These are phyloP conservation scores for Septoria linicola DNA, from an alignment of 2,329 filamentous ascomycete genomes.

Conservation along the genomic window DNA sequence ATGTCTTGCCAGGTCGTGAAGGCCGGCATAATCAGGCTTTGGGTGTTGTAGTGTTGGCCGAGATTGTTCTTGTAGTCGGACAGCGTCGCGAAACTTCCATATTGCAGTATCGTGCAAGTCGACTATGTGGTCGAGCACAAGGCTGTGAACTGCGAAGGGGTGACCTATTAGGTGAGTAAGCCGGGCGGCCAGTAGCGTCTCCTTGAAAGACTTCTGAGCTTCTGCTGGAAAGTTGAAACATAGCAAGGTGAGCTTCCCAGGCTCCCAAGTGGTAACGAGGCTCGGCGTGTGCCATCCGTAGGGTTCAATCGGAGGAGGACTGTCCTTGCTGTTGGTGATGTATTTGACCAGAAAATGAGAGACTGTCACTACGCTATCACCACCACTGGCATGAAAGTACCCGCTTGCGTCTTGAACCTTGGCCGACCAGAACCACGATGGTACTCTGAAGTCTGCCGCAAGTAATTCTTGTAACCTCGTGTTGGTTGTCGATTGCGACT, in stretches of 20 bases:
- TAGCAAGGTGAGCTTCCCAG: conserved; percentile 3
- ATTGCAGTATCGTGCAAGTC: conserved; percentile 21
- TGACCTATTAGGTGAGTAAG: not conserved
- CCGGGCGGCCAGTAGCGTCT: not conserved
- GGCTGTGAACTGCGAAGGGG: conserved; percentile 19
- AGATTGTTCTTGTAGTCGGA: conserved; percentile 20
- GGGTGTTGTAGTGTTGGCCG: conserved; percentile 11
- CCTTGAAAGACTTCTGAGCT: not conserved
- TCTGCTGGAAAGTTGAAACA: conserved; percentile 14
- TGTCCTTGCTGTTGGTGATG: not conserved
- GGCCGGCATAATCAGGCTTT: conserved; percentile 12
- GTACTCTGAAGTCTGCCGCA: not conserved
- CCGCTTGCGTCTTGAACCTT: conserved; percentile 17
- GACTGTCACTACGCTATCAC: conserved; percentile 6
- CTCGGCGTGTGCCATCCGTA: conserved; percentile 22
- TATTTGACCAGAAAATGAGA: conserved; percentile 24
- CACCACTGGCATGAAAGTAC: conserved; percentile 7
- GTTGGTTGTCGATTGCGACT: not conserved
- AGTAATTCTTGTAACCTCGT: not conserved
- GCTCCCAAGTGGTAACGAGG: conserved; percentile 14
- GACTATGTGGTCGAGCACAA: conserved; percentile 22
- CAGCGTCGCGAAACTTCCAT: conserved; percentile 22
- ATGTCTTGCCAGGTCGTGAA: conserved; percentile 29
- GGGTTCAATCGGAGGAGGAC: not conserved
- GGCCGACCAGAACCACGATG: conserved; percentile 14